Percentiles rank a stretch among this genome's conserved stretches.
These are phyloP conservation scores for Suhomyces canberraensis DNA, from an alignment of 805 yeast species.

Conservation along the genomic window DNA sequence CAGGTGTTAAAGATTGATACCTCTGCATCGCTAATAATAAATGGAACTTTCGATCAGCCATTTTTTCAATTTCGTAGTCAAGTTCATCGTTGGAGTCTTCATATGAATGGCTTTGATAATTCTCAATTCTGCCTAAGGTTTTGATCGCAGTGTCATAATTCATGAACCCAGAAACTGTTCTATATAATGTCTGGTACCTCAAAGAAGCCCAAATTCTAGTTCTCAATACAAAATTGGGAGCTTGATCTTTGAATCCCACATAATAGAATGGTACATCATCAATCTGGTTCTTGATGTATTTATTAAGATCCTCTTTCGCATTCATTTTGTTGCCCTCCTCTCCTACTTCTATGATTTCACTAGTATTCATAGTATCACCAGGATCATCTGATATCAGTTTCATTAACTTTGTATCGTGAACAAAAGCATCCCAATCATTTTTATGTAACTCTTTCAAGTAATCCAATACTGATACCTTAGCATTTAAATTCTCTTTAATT, in stretches of 20 bases:
- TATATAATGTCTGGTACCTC: conserved; percentile 92
- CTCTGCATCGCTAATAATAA: conserved; percentile 88
- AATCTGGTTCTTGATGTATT: conserved; percentile 45
- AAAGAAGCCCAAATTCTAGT: conserved; percentile 98
- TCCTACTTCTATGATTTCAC: neutral
- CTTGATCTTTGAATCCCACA: conserved; percentile 96
- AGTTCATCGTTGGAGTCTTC: conserved; percentile 2
- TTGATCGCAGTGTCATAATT: conserved; percentile 96
- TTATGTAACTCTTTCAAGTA: conserved; percentile 72
- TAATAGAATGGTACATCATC: conserved; percentile 93
- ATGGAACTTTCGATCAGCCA: conserved; percentile 78
- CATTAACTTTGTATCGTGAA: conserved; percentile 62
- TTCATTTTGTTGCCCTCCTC: neutral
- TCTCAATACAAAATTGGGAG: conserved; percentile 93
- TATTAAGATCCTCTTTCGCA: conserved; percentile 3
- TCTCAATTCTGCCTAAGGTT: conserved; percentile 88
- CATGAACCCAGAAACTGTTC: conserved; percentile 98
- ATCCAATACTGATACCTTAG: conserved; percentile 63
- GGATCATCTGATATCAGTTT: conserved; percentile 5
- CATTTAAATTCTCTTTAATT: conserved; percentile 42
- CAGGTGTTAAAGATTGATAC: conserved; percentile 56
- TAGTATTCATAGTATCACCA: neutral
- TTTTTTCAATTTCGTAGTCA: conserved; percentile 20
- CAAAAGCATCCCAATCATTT: conserved; percentile 79
- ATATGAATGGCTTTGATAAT: conserved; percentile 5